phyloP scores from a whole-genome alignment of 108 stramenopile species.

The Fragilariopsis cylindrus region DNA sequence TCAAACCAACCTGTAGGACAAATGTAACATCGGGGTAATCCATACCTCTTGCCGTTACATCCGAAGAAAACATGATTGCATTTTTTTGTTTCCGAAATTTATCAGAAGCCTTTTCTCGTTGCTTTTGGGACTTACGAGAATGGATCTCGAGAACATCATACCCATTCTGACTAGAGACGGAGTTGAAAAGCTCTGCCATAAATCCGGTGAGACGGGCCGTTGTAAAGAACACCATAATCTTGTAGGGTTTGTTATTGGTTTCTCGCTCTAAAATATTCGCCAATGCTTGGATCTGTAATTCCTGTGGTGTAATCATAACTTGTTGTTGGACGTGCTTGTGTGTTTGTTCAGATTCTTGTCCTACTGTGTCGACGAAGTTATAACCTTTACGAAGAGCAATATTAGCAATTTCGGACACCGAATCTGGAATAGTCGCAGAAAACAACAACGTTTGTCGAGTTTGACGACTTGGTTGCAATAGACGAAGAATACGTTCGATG shows the following conservation, averaged over 20 bases:
- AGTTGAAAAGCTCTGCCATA: slow-evolving; percentile 79
- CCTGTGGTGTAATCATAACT: slow-evolving; percentile 35
- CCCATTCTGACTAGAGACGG: slow-evolving; percentile 33
- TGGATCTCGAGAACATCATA: slow-evolving; percentile 80
- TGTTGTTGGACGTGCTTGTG: slow-evolving; percentile 53
- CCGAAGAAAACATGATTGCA: slow-evolving; percentile 72
- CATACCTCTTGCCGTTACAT: slow-evolving; percentile 88
- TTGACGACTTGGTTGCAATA: slow-evolving; percentile 45
- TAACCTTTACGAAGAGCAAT: slow-evolving; percentile 40
- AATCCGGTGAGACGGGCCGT: slow-evolving; percentile 84
- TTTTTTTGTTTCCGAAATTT: slow-evolving; percentile 52
- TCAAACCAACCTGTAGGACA: slow-evolving; percentile 78
- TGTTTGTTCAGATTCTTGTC: slow-evolving; percentile 49
- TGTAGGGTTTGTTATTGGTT: slow-evolving; percentile 36
- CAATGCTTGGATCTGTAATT: slow-evolving; percentile 33
- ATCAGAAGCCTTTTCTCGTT: slow-evolving; percentile 60
- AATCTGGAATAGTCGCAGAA: slow-evolving; percentile 84
- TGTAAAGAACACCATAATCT: slow-evolving; percentile 88
- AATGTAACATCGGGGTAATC: slow-evolving; percentile 58
- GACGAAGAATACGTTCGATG: slow-evolving; percentile 70
- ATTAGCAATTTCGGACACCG: slow-evolving; percentile 50
- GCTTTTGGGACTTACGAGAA: slow-evolving; percentile 78
- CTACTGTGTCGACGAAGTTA: slow-evolving; percentile 56
- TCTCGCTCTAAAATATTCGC: slow-evolving; percentile 40
- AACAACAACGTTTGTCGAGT: slow-evolving; percentile 87